Base-by-base conservation (phyloP, 2,329 filamentous ascomycete species). In the Fusarium sp. region DNA sequence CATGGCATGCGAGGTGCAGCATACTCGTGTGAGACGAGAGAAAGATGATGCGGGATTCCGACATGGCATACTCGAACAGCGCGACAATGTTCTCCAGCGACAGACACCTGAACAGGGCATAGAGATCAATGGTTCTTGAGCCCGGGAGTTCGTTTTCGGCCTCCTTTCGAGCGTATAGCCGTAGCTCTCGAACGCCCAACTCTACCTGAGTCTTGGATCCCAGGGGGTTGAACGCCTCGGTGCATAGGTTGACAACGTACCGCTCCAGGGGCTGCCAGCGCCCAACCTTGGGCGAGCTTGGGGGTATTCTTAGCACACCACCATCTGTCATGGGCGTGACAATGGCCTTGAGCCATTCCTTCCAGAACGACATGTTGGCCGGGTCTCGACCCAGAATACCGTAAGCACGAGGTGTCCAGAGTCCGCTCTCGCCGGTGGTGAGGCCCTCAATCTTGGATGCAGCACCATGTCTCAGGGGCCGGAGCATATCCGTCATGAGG, bases 381-480 rank as follows among this genome's bases (percentile, higher is more conserved):
- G 86, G 85, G 77, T 99, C 96, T 67, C 92, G 87, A 33, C 96
- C 96, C 67, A 99, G 84, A 67, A 99, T 90, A 63, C 96, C 96
- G 77, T 97, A 99, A 1, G 95, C 93, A 69, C 96, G 87, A 16
- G 96, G 96, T 55, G 93, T 93, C 96, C 96, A 99, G 65, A 98
- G 89, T 2, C 95, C 96, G 58, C 93, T 97, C 77, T 98, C 96
- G 44, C 95, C 94, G 70, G 96, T 93, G 0, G 95, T 98, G 67
- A 99, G 84, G 18, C 96, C 96, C 77, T 99, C 96, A 66, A 99
- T 99, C 81, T 97, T 98, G 55, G 94, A 95, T 29, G 96, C 95
- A 46, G 96, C 96, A 34, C 93, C 96, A 78, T 98, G 96, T 72
- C 96, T 88, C 72, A 99, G 89, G 14, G 96, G 96, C 64, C 95